Evolutionary conservation across 345 rosid species (phyloP).

Genomic region (Linum usitatissimum): DNA sequence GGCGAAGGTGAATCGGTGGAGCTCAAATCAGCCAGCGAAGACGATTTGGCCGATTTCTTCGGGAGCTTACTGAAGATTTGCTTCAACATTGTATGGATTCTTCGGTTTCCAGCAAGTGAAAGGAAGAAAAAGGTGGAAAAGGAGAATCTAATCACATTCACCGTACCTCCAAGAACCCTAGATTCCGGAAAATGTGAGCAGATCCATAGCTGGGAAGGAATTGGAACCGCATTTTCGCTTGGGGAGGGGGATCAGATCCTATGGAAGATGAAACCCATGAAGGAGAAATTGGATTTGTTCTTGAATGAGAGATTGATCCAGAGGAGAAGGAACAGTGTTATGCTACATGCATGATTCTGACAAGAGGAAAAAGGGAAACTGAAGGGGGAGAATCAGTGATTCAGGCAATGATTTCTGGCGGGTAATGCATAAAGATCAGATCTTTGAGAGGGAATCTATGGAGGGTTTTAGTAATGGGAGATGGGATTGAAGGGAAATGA

Average conservation of each 20-base stretch:
- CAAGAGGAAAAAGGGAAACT: background rate
- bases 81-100: constrained; percentile 40
- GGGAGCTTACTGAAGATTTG: constrained; percentile 67
- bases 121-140: too few species aligned
- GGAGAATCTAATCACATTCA: background rate
- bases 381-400: background rate
- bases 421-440: background rate
- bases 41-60: constrained; percentile 47
- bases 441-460: background rate
- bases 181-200: constrained; percentile 8
- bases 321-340: background rate
- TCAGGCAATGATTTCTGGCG: background rate
- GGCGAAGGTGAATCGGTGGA: constrained; percentile 25
- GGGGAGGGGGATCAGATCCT: too few species aligned
- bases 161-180: constrained; percentile 8
- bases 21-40: constrained; percentile 33
- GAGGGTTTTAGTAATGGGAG: background rate
- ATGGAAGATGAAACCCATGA: too few species aligned
- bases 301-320: background rate
- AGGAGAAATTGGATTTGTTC: too few species aligned
- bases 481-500: background rate
- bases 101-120: background rate
- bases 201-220: background rate
- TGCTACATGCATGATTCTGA: background rate
- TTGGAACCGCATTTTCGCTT: background rate